phyloP scores from a whole-genome alignment of 2,329 filamentous ascomycete genomes.

The Xylariaceae sp. region DNA sequence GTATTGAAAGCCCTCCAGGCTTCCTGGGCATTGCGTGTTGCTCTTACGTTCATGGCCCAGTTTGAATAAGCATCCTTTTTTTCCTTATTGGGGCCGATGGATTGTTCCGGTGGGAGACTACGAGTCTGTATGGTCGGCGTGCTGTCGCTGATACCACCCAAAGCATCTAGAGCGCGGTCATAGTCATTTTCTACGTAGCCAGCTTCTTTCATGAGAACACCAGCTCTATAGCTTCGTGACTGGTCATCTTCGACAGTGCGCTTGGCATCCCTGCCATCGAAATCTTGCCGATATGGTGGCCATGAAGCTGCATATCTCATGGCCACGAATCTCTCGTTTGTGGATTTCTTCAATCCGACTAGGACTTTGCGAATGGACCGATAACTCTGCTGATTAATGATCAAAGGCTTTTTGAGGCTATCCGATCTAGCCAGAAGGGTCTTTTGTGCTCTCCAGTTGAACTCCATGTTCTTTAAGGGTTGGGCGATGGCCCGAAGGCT shows the following conservation, averaged over 20 bases:
- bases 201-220: slow-evolving; percentile 53
- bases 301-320: slow-evolving; percentile 50
- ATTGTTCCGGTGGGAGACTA: slow-evolving; percentile 34
- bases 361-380: slow-evolving; percentile 54
- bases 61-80: slow-evolving; percentile 34
- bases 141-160: slow-evolving; percentile 52
- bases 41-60: slow-evolving; percentile 57
- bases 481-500: slow-evolving; percentile 33
- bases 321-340: slow-evolving; percentile 47
- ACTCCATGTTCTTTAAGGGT: slow-evolving; percentile 38
- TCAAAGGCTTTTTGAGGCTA: slow-evolving; percentile 44
- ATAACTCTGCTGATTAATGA: slow-evolving; percentile 52
- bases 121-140: slow-evolving; percentile 58
- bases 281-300: slow-evolving; percentile 58
- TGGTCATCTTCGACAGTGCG: slow-evolving; percentile 50
- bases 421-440: slow-evolving; percentile 52
- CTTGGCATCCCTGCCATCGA: slow-evolving; percentile 59
- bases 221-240: slow-evolving; percentile 52
- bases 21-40: slow-evolving; percentile 60
- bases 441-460: slow-evolving; percentile 59
- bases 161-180: slow-evolving; percentile 49
- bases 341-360: slow-evolving; percentile 51
- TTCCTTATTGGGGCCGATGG: slow-evolving; percentile 24
- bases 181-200: slow-evolving; percentile 49
- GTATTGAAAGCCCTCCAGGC: slow-evolving; percentile 47